Evolutionary conservation across 495 filamentous ascomycete species (phyloP).

Genomic region (Xylaria scruposa): DNA sequence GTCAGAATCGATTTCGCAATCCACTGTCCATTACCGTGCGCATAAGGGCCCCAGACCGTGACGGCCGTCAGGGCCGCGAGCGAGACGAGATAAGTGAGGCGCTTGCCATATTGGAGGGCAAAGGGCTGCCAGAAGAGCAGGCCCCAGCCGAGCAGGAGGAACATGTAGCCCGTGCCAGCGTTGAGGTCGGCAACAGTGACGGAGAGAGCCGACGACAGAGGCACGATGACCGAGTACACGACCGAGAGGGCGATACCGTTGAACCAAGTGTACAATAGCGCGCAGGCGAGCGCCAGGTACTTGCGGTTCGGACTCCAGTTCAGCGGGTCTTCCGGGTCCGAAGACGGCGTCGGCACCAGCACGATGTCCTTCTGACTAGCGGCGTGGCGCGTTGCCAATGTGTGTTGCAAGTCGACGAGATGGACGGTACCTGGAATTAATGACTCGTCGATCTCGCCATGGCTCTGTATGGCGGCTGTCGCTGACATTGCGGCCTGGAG

Average conservation of each 20-base stretch:
- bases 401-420: constrained; percentile 57
- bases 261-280: constrained; percentile 63
- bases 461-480: constrained; percentile 20
- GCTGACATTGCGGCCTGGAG: constrained; percentile 25
- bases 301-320: constrained; percentile 67
- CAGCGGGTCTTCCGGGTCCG: constrained; percentile 66
- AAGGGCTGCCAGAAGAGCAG: constrained; percentile 74
- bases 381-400: constrained; percentile 50
- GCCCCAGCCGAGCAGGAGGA: constrained; percentile 67
- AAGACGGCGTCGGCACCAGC: constrained; percentile 64
- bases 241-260: constrained; percentile 65
- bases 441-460: constrained; percentile 46
- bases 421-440: constrained; percentile 62
- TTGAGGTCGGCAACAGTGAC: constrained; percentile 54
- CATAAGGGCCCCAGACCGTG: constrained; percentile 55
- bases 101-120: constrained; percentile 70
- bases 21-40: constrained; percentile 64
- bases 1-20: constrained; percentile 66
- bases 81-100: constrained; percentile 66
- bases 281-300: constrained; percentile 57
- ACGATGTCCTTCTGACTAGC: constrained; percentile 59
- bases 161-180: constrained; percentile 69
- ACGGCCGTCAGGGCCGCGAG: constrained; percentile 55
- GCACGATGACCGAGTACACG: constrained; percentile 67
- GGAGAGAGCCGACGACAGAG: constrained; percentile 62